Conservation (phyloP, 1,284 basidiomycete species). For the Peniophora sp. region DNA sequence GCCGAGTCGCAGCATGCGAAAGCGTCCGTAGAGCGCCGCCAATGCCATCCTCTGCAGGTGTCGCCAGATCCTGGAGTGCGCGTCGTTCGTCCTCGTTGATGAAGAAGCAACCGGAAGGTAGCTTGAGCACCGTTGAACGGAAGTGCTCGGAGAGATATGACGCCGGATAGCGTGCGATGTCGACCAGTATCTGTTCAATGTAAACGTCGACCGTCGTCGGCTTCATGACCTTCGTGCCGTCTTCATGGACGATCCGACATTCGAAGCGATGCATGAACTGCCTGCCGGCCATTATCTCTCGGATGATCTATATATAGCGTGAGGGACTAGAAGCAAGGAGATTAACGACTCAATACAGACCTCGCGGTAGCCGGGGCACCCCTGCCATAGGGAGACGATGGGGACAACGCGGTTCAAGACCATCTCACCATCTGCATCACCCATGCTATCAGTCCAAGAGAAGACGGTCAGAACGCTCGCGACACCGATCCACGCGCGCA, state of each 20-base stretch:
- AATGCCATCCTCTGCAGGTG: constrained; percentile 58
- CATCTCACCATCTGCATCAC: constrained; percentile 11
- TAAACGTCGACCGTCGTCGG: constrained; percentile 55
- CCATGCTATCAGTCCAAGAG: constrained; percentile 73
- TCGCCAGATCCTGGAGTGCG: constrained; percentile 49
- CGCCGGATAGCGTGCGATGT: constrained; percentile 52
- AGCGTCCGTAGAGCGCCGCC: constrained; percentile 57
- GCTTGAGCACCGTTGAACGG: constrained; percentile 42
- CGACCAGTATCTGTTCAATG: constrained; percentile 57
- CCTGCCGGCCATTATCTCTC: constrained; percentile 53
- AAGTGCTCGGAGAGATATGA: constrained; percentile 52
- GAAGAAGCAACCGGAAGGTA: constrained; percentile 46
- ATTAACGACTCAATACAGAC: constrained; percentile 24
- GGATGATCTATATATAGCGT: constrained; percentile 43
- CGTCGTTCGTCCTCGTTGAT: constrained; percentile 54
- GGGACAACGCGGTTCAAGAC: no score
- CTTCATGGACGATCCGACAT: constrained; percentile 53
- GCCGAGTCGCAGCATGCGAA: constrained; percentile 33
- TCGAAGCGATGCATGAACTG: constrained; percentile 57
- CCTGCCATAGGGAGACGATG: constrained; percentile 63
- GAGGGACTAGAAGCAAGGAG: neutral
- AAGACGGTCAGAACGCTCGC: constrained; percentile 64
- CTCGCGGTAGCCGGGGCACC: constrained; percentile 53
- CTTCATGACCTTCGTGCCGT: constrained; percentile 9
- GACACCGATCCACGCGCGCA: constrained; percentile 60